Conservation (phyloP, 2,329 filamentous ascomycete species). For the Stachybotrys elegans region DNA sequence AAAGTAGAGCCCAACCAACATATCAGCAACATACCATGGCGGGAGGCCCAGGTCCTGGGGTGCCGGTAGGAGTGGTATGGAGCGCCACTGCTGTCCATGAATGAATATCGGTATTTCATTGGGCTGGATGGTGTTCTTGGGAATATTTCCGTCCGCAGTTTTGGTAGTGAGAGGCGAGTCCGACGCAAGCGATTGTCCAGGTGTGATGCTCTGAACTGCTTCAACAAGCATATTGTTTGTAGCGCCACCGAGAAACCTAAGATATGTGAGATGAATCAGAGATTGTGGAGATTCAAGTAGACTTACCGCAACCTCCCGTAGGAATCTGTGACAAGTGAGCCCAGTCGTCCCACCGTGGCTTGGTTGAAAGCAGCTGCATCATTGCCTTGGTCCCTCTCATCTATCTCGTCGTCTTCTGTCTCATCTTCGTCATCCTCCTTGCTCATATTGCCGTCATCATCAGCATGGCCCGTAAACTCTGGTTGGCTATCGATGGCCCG, state of each 20-base stretch:
- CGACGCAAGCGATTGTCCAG: conserved; percentile 1
- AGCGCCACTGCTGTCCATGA: conserved; percentile 18
- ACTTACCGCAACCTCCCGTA: conserved; percentile 18
- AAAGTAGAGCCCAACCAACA: conserved; percentile 21
- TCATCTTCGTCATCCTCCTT: conserved; percentile 3
- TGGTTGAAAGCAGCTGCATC: conserved; percentile 4
- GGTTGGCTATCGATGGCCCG: neutral
- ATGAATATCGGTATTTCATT: conserved; percentile 19
- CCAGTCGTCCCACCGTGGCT: conserved; percentile 5
- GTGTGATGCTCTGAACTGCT: conserved; percentile 16
- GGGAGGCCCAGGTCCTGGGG: conserved; percentile 18
- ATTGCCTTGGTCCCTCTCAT: neutral
- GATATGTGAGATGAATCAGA: neutral
- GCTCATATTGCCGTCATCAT: neutral
- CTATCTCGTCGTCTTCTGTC: neutral
- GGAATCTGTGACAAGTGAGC: conserved; percentile 19
- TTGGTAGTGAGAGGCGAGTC: conserved; percentile 5
- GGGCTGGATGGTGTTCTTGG: neutral
- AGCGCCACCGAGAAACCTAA: conserved; percentile 16
- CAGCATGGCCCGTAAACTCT: neutral
- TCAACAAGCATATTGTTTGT: conserved; percentile 21
- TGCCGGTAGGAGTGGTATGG: conserved; percentile 18
- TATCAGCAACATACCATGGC: conserved; percentile 20
- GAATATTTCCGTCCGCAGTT: conserved; percentile 7
- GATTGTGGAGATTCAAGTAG: neutral